Conservation (phyloP, 306 rosid species). For the Quercus agrifolia region DNA sequence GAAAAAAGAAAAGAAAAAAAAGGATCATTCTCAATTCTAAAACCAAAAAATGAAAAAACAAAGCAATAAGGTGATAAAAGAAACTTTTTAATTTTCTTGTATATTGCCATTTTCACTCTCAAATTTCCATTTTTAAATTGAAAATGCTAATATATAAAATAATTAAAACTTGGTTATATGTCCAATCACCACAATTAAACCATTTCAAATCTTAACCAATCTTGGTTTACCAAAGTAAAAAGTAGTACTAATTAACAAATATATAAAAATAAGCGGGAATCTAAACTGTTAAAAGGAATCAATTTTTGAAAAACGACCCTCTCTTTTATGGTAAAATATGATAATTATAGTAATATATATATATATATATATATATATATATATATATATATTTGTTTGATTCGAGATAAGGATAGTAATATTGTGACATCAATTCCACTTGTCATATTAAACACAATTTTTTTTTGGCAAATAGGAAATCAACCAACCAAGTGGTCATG, state of each 20-base stretch:
- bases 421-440: slow-evolving; percentile 13
- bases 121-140: background rate
- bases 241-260: background rate
- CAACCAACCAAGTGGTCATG: slow-evolving; percentile 1
- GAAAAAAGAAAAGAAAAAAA: background rate
- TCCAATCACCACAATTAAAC: background rate
- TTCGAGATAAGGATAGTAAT: background rate
- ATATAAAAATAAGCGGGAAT: background rate
- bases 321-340: background rate
- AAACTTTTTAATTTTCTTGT: no score
- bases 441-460: background rate
- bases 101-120: background rate
- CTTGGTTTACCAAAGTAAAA: background rate
- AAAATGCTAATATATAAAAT: background rate
- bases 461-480: slow-evolving; percentile 5
- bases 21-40: background rate
- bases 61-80: no score
- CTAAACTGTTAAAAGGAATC: background rate
- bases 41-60: background rate
- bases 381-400: no score
- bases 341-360: background rate
- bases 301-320: background rate
- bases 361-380: no score
- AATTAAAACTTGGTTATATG: background rate
- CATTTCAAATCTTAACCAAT: background rate